Base-by-base conservation (phyloP, 768 basidiomycete species). In the Boletus edulis region DNA sequence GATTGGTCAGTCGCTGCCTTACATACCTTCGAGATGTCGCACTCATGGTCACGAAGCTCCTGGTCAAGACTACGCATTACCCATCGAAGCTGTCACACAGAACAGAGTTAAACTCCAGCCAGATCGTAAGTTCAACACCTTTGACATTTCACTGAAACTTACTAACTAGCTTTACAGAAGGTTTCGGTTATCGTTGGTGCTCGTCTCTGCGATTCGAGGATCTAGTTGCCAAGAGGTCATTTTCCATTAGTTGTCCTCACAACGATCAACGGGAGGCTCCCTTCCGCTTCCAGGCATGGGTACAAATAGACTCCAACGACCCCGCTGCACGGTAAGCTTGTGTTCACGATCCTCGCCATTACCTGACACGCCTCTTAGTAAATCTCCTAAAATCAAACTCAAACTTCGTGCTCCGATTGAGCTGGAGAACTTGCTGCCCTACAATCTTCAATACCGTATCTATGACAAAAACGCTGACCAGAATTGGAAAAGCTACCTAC, bases 161-260 rank as follows among this genome's bases (percentile, higher is more conserved):
- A 61, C 48, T 31, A 14, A 18, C 45, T 11, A 13, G 24, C 38
- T 14, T 45, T 46, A 20, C 62, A 97, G 95, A 93, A 71, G 97
- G 97, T 15, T 98, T 98, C 65, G 94, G 94, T 18, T 98, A 97
- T 73, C 87, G 84, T 64, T 98, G 95, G 95, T 94, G 90, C 44
- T 73, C 81, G 42, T 83, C 94, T 4, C 81, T 95, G 39, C 84
- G 90, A 49, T 95, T 94, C 82, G 92, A 97, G 62, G 94, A 97
- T 60, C 75, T 99, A 2, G 74, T 94, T 22, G 72, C 80, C 3
- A 82, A 76, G 58, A 83, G 76, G 65, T 82, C 75, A 41, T 84
- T 95, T 42, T 88, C 91, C 2, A 80, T 98, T 52, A 86, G 82
- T 42, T 99, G 97, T 70, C 85, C 89, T 43, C 92, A 95, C 64